Evolutionary conservation across 73 alveolate species (phyloP).

Genomic region (Paramecium octaurelia): DNA sequence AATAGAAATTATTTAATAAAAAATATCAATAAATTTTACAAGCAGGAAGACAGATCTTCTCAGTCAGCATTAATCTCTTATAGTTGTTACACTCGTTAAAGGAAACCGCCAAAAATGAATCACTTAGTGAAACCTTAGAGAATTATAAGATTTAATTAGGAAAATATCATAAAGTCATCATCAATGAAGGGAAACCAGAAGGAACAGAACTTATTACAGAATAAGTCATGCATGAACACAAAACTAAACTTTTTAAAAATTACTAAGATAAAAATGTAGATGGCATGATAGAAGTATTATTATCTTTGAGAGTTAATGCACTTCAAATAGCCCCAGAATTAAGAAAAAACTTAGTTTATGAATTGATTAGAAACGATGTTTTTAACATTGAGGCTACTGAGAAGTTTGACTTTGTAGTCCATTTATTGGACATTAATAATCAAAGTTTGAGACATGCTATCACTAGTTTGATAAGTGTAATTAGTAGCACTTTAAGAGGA

Average conservation of each 20-base stretch:
- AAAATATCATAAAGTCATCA: slow-evolving; percentile 91
- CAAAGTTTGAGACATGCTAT: slow-evolving; percentile 93
- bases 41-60: slow-evolving; percentile 89
- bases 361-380: slow-evolving; percentile 87
- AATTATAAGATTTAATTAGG: slow-evolving; percentile 92
- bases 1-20: slow-evolving; percentile 75
- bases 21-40: slow-evolving; percentile 84
- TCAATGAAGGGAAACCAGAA: slow-evolving; percentile 87
- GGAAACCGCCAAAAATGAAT: slow-evolving; percentile 82
- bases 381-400: slow-evolving; percentile 82
- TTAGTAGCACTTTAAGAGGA: slow-evolving; percentile 90
- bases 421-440: slow-evolving; percentile 78
- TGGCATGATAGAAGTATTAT: slow-evolving; percentile 86
- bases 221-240: slow-evolving; percentile 92
- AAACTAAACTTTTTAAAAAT: slow-evolving; percentile 86
- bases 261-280: slow-evolving; percentile 80
- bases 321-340: slow-evolving; percentile 94
- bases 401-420: slow-evolving; percentile 73
- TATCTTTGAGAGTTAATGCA: slow-evolving; percentile 95
- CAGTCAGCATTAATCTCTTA: slow-evolving; percentile 85
- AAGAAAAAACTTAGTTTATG: slow-evolving; percentile 84
- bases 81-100: slow-evolving; percentile 82
- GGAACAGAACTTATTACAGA: slow-evolving; percentile 81
- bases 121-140: slow-evolving; percentile 86
- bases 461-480: slow-evolving; percentile 87